phyloP scores from a whole-genome alignment of 768 basidiomycete genomes.

The Hericium rajendrae region DNA sequence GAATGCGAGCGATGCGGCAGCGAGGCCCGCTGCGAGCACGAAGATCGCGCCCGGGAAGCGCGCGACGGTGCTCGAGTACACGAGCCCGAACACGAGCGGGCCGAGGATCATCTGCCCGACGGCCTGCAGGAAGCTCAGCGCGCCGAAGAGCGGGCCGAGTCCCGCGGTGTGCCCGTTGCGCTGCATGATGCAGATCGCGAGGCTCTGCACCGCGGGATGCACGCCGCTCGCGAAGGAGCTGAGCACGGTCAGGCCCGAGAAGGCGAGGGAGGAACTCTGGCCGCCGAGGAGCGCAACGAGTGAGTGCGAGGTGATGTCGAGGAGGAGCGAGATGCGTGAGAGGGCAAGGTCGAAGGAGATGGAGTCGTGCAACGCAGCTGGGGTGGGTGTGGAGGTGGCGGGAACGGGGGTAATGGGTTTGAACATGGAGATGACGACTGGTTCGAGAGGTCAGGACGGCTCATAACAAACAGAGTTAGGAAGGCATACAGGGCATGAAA shows the following conservation, averaged over 20 bases:
- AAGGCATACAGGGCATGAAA: constrained; percentile 47
- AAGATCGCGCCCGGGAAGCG: constrained; percentile 64
- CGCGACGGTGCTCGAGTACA: constrained; percentile 57
- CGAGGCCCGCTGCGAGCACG: constrained; percentile 44
- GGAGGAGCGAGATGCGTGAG: constrained; percentile 50
- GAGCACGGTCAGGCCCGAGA: constrained; percentile 50
- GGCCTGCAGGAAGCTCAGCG: constrained; percentile 58
- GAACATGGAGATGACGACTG: constrained; percentile 53
- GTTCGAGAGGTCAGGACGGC: constrained; percentile 23
- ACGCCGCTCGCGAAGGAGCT: constrained; percentile 61
- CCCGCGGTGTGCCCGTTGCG: constrained; percentile 24
- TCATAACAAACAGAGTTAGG: background rate
- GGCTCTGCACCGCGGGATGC: constrained; percentile 59
- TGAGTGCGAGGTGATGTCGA: constrained; percentile 57
- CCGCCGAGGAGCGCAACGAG: constrained; percentile 34
- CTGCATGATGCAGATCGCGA: constrained; percentile 59
- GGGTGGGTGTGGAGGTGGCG: constrained; percentile 25
- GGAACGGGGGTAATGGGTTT: constrained; percentile 31
- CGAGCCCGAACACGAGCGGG: constrained; percentile 56
- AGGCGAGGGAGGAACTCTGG: constrained; percentile 29
- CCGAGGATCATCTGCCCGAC: constrained; percentile 52
- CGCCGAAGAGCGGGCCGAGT: constrained; percentile 58
- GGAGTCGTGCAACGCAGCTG: constrained; percentile 45
- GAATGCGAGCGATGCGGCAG: constrained; percentile 38
- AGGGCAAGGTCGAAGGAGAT: constrained; percentile 62